phyloP scores from a whole-genome alignment of 768 basidiomycete species.

The Phylloporus rhodoxanthus region DNA sequence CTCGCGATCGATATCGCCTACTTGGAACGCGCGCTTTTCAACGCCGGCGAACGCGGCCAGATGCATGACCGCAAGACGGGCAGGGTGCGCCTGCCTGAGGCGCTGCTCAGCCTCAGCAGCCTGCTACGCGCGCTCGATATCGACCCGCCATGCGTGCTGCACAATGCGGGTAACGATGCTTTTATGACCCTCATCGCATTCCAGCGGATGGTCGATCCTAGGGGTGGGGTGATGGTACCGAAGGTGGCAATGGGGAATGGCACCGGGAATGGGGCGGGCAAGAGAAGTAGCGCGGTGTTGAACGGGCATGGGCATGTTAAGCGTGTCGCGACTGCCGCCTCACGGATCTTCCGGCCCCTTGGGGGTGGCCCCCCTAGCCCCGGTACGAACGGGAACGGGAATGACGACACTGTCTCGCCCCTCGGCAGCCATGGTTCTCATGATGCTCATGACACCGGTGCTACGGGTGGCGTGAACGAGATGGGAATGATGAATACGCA shows the following conservation, averaged over 20 bases:
- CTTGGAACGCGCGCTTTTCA: conserved; percentile 60
- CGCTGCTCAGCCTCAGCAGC: conserved; percentile 57
- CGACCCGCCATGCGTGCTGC: conserved; percentile 37
- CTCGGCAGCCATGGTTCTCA: not conserved
- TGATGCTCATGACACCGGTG: not conserved
- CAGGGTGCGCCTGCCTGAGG: conserved; percentile 43
- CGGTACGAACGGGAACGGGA: not conserved
- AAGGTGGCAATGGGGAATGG: not conserved
- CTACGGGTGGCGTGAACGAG: conserved; percentile 27
- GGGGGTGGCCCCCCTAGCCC: not conserved
- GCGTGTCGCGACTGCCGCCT: conserved; percentile 15
- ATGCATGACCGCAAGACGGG: conserved; percentile 61
- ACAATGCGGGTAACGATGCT: conserved; percentile 81
- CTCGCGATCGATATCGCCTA: conserved; percentile 59
- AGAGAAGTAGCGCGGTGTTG: not conserved
- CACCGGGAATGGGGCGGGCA: not conserved
- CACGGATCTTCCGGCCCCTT: conserved; percentile 17
- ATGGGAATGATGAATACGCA: conserved; percentile 30
- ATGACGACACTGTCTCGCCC: not conserved
- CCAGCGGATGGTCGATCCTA: conserved; percentile 62
- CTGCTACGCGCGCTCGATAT: conserved; percentile 55
- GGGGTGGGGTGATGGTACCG: conserved; percentile 18
- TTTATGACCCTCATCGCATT: conserved; percentile 62
- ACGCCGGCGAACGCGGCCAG: conserved; percentile 46
- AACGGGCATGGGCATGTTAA: not conserved